phyloP scores from a whole-genome alignment of 2,329 filamentous ascomycete species.

The Talaromyces marneffei region DNA sequence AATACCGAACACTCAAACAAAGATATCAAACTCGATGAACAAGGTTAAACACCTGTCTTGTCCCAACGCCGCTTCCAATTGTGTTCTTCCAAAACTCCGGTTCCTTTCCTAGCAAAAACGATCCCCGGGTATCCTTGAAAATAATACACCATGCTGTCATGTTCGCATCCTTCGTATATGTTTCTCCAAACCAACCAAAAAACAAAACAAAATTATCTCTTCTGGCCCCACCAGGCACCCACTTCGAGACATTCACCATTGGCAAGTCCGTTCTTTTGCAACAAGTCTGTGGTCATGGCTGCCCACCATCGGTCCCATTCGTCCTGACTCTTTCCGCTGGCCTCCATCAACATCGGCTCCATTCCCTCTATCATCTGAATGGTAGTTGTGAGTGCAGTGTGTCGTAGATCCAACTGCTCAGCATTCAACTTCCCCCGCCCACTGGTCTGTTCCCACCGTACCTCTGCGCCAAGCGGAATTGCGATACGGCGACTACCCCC shows the following conservation, averaged over 20 bases:
- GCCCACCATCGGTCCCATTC: conserved; percentile 90
- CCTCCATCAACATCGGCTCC: conserved; percentile 74
- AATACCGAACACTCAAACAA: conserved; percentile 78
- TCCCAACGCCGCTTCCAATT: background rate
- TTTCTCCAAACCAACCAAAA: background rate
- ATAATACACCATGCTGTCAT: conserved; percentile 17
- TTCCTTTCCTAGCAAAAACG: conserved; percentile 17
- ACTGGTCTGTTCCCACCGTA: conserved; percentile 76
- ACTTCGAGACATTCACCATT: conserved; percentile 78
- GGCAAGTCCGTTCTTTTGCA: conserved; percentile 69
- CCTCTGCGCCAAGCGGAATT: conserved; percentile 70
- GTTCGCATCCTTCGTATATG: conserved; percentile 5
- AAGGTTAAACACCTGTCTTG: background rate
- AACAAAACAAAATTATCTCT: conserved; percentile 36
- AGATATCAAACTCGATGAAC: conserved; percentile 56
- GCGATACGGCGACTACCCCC: conserved; percentile 71
- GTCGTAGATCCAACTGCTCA: conserved; percentile 66
- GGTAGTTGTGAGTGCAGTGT: conserved; percentile 74
- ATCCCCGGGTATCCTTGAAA: conserved; percentile 21
- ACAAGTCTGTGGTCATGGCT: conserved; percentile 77
- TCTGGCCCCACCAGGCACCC: conserved; percentile 60
- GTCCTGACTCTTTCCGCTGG: conserved; percentile 78
- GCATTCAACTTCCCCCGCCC: conserved; percentile 49
- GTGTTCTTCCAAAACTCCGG: conserved; percentile 14
- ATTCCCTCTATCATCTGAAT: conserved; percentile 79